A percentile compares a stretch with the other conserved stretches of the same genome.
Evolutionary conservation across 192 early-diverging fungal species (phyloP).

Genomic region (Coemansia sp.): DNA sequence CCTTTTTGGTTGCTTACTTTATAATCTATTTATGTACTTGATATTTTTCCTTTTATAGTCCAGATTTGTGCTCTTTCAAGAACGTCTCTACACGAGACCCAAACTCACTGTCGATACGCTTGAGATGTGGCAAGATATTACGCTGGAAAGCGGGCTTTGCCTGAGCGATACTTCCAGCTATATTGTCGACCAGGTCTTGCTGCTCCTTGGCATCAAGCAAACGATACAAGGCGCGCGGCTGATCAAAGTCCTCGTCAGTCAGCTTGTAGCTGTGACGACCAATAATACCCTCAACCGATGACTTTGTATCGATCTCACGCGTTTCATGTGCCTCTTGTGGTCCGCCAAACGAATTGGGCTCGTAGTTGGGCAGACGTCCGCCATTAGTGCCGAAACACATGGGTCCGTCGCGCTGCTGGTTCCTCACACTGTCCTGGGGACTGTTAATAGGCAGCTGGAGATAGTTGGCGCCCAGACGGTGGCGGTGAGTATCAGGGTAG

Average conservation of each 20-base stretch:
- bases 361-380: conserved; percentile 65
- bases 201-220: conserved; percentile 34
- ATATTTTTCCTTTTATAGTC: neutral
- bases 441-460: conserved; percentile 73
- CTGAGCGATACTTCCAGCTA: conserved; percentile 58
- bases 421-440: conserved; percentile 54
- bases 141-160: conserved; percentile 62
- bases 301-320: conserved; percentile 35
- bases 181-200: conserved; percentile 62
- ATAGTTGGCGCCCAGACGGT: conserved; percentile 73
- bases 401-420: conserved; percentile 72
- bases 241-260: conserved; percentile 66
- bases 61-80: neutral
- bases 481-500: conserved; percentile 72
- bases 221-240: conserved; percentile 62
- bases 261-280: conserved; percentile 57
- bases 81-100: conserved; percentile 57
- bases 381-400: conserved; percentile 61
- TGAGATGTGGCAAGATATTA: conserved; percentile 59
- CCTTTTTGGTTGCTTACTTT: neutral
- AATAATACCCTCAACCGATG: conserved; percentile 52
- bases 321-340: conserved; percentile 37
- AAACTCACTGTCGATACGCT: conserved; percentile 62
- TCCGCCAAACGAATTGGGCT: conserved; percentile 65
- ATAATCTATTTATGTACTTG: neutral